These are phyloP conservation scores for Helminthosporium solani DNA, from an alignment of 2,329 filamentous ascomycete genomes.

Conservation along the genomic window DNA sequence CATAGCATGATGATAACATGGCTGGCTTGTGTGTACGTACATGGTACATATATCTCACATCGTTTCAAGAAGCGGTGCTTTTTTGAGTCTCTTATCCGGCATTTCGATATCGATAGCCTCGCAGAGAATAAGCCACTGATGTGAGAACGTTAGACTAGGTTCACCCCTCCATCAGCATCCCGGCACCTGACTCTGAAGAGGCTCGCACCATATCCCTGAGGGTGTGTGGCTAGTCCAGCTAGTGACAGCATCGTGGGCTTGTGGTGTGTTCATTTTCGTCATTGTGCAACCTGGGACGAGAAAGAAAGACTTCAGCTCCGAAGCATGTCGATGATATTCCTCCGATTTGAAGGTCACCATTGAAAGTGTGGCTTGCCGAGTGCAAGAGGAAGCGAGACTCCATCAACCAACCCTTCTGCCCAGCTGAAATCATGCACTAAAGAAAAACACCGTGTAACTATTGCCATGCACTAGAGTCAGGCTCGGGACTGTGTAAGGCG, in stretches of 20 bases:
- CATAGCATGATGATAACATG: neutral
- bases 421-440: constrained; percentile 11
- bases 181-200: constrained; percentile 10
- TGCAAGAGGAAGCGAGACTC: constrained; percentile 9
- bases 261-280: constrained; percentile 11
- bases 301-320: constrained; percentile 4
- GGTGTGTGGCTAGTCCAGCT: constrained; percentile 8
- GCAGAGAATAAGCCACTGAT: neutral
- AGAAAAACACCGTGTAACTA: constrained; percentile 7
- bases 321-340: constrained; percentile 7
- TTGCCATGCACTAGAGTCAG: constrained; percentile 1
- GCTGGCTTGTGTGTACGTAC: neutral
- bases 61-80: neutral
- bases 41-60: neutral
- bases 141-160: neutral
- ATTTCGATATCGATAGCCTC: neutral
- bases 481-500: neutral
- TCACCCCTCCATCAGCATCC: neutral
- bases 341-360: constrained; percentile 19
- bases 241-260: constrained; percentile 16
- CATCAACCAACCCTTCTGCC: constrained; percentile 21
- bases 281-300: constrained; percentile 21
- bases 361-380: constrained; percentile 9
- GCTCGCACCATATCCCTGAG: constrained; percentile 11
- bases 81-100: neutral